phyloP scores from a whole-genome alignment of 2,329 filamentous ascomycete species.

The Pseudocercospora macadamiae region DNA sequence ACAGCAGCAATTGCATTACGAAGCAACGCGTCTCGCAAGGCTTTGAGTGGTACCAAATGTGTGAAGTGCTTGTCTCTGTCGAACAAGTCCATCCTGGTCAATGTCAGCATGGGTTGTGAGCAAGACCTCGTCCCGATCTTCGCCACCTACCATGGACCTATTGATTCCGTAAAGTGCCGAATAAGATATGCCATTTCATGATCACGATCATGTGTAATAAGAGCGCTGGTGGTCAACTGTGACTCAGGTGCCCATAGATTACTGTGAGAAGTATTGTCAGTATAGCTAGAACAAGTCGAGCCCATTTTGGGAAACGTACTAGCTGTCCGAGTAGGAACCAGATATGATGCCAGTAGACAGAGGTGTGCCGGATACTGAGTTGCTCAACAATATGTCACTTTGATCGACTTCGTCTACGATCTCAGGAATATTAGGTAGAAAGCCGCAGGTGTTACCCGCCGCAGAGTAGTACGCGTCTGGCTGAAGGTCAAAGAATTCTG shows the following conservation, averaged over 20 bases:
- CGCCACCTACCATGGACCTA: constrained; percentile 56
- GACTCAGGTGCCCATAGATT: constrained; percentile 36
- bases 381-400: constrained; percentile 25
- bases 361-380: constrained; percentile 28
- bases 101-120: neutral
- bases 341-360: constrained; percentile 25
- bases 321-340: constrained; percentile 26
- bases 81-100: constrained; percentile 54
- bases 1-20: constrained; percentile 63
- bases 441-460: constrained; percentile 38
- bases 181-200: constrained; percentile 64
- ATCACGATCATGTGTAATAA: constrained; percentile 45
- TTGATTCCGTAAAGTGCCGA: constrained; percentile 62
- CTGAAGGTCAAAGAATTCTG: constrained; percentile 37
- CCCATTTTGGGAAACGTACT: neutral
- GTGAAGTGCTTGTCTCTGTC: constrained; percentile 63
- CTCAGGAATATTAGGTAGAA: constrained; percentile 36
- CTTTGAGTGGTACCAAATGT: constrained; percentile 62
- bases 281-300: neutral
- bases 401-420: constrained; percentile 40
- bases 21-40: constrained; percentile 53
- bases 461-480: constrained; percentile 35
- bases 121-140: neutral
- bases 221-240: constrained; percentile 37
- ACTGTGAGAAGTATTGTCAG: neutral